Percentiles rank a stretch among this genome's conserved stretches.
Evolutionary conservation across 2,329 filamentous ascomycete species (phyloP).

Genomic region (Penicillium sp.): DNA sequence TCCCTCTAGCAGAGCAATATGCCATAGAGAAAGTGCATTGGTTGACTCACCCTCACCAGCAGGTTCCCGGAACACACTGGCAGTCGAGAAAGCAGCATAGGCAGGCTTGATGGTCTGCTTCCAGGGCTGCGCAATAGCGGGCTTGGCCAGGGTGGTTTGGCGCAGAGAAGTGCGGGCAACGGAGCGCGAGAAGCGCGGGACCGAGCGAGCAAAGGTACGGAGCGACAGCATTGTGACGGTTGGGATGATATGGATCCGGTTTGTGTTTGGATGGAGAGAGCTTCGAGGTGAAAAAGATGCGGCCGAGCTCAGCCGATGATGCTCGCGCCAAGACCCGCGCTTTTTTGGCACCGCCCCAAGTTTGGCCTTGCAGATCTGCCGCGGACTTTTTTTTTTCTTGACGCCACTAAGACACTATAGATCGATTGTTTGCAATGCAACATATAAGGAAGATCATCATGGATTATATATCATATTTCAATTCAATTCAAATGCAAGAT

Average conservation of each 20-base stretch:
- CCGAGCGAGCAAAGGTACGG: slow-evolving; percentile 64
- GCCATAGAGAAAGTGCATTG: neutral
- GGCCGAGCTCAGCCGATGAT: slow-evolving; percentile 29
- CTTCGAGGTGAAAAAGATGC: slow-evolving; percentile 25
- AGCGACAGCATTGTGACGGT: slow-evolving; percentile 67
- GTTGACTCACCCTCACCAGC: slow-evolving; percentile 48
- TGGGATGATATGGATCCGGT: slow-evolving; percentile 6
- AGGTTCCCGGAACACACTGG: slow-evolving; percentile 43
- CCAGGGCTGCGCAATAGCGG: slow-evolving; percentile 53
- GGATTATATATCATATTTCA: neutral
- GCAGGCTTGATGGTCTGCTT: slow-evolving; percentile 46
- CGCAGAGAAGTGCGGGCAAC: slow-evolving; percentile 55
- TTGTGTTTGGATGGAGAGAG: slow-evolving; percentile 18
- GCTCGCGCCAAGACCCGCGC: slow-evolving; percentile 29
- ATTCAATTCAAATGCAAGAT: neutral
- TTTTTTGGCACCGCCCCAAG: slow-evolving; percentile 20
- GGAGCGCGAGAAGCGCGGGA: slow-evolving; percentile 64
- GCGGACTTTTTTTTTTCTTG: slow-evolving; percentile 13
- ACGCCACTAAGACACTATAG: neutral
- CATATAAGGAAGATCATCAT: neutral
- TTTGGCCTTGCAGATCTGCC: slow-evolving; percentile 20
- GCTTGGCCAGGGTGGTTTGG: slow-evolving; percentile 52
- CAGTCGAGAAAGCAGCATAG: slow-evolving; percentile 52
- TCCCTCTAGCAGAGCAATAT: neutral
- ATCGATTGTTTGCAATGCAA: slow-evolving; percentile 1